Conservation (phyloP, 2,329 filamentous ascomycete genomes). For the Fusarium tupiense region DNA sequence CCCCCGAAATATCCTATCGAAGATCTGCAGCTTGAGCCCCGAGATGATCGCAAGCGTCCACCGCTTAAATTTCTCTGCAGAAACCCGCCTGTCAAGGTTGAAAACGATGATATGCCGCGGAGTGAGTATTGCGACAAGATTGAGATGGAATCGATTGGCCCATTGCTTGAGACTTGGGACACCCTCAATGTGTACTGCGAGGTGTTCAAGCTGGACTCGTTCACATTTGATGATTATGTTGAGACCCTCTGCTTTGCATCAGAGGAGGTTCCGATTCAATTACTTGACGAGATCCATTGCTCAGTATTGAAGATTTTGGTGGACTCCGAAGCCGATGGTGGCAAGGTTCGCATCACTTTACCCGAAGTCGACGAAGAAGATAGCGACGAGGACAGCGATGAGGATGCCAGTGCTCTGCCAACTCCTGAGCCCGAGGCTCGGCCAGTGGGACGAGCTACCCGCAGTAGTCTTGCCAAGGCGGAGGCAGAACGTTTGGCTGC, state of each 20-base stretch:
- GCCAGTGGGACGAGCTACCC: constrained; percentile 75
- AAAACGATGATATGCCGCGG: constrained; percentile 45
- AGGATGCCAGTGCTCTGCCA: constrained; percentile 61
- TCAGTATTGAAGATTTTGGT: constrained; percentile 89
- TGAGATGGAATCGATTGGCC: constrained; percentile 84
- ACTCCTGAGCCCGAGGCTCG: constrained; percentile 78
- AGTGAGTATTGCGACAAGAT: constrained; percentile 59
- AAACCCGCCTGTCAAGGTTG: constrained; percentile 64
- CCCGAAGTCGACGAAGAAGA: constrained; percentile 79
- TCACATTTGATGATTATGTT: constrained; percentile 96
- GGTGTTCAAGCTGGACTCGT: constrained; percentile 92
- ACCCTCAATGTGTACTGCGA: constrained; percentile 98
- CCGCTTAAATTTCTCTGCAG: constrained; percentile 79
- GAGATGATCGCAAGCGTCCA: constrained; percentile 74
- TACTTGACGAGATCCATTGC: constrained; percentile 92
- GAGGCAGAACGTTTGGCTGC: constrained; percentile 76
- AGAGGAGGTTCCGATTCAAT: constrained; percentile 78
- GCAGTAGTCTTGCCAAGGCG: constrained; percentile 85
- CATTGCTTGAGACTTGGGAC: constrained; percentile 91
- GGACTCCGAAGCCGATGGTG: constrained; percentile 76
- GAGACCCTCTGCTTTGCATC: constrained; percentile 85
- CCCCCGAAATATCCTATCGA: constrained; percentile 95
- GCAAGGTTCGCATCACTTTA: constrained; percentile 80
- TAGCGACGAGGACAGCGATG: constrained; percentile 70
- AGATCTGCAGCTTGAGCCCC: constrained; percentile 82